Percentiles rank a stretch among this genome's conserved stretches.
phyloP scores from a whole-genome alignment of 495 filamentous ascomycete genomes.

The Lasiosphaeriaceae sp. region DNA sequence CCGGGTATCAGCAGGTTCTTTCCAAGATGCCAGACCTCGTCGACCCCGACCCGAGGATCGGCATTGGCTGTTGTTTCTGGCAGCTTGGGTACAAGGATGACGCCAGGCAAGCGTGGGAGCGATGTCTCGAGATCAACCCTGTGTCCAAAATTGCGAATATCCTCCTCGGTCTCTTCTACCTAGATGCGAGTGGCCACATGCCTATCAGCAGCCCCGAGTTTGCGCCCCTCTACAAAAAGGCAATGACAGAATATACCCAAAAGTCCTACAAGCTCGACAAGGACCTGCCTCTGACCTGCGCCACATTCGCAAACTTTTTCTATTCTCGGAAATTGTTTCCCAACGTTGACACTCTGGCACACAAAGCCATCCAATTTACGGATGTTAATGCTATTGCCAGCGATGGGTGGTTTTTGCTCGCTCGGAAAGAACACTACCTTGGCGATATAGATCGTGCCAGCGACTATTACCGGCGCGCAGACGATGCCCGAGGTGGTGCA shows the following conservation, averaged over 20 bases:
- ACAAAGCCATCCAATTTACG: conserved; percentile 90
- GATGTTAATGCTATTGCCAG: conserved; percentile 94
- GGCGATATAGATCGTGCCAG: conserved; percentile 63
- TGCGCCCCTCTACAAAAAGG: conserved; percentile 76
- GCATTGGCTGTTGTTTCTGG: conserved; percentile 94
- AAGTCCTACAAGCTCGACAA: conserved; percentile 95
- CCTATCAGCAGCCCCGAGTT: conserved; percentile 73
- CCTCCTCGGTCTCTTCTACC: conserved; percentile 81
- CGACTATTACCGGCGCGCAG: conserved; percentile 82
- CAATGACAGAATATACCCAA: conserved; percentile 90
- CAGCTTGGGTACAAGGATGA: conserved; percentile 90
- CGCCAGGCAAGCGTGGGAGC: conserved; percentile 84
- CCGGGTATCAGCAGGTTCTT: conserved; percentile 81
- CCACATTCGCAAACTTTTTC: conserved; percentile 86
- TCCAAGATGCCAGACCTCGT: conserved; percentile 77
- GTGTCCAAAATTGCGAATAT: conserved; percentile 89
- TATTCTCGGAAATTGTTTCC: conserved; percentile 68
- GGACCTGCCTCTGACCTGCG: conserved; percentile 83
- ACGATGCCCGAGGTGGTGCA: conserved; percentile 80
- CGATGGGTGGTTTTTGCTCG: conserved; percentile 94
- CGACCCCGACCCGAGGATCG: conserved; percentile 94
- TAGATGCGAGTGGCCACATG: conserved; percentile 75
- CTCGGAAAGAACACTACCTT: conserved; percentile 77
- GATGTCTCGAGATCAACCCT: conserved; percentile 78
- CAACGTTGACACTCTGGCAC: conserved; percentile 79